A percentile compares a stretch with the other conserved stretches of the same genome.
Conservation (phyloP, 225 moss, liverwort and hornwort species). For the Lunularia cruciata region DNA sequence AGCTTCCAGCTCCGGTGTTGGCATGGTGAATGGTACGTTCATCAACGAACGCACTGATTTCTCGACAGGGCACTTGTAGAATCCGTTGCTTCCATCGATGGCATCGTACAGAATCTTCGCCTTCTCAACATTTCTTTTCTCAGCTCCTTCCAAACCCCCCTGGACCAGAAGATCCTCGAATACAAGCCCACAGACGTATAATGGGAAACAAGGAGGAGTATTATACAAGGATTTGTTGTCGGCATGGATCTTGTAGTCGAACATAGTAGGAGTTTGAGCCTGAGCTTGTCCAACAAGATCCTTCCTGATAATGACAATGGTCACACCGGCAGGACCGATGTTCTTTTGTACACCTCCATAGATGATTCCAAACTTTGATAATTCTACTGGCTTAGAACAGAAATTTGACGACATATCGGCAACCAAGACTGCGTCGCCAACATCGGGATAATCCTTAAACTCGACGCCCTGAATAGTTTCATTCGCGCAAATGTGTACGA, state of each 20-base stretch:
- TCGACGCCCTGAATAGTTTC: conserved; percentile 99
- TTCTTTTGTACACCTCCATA: conserved; percentile 99
- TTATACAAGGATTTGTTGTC: conserved; percentile 93
- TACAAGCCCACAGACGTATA: conserved; percentile 93
- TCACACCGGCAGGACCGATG: conserved; percentile 92
- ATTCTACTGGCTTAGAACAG: conserved; percentile 94
- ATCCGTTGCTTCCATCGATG: conserved; percentile 80
- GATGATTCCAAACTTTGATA: conserved; percentile 93
- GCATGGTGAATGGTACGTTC: conserved; percentile 99
- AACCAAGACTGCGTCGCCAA: conserved; percentile 72
- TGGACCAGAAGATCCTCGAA: conserved; percentile 88
- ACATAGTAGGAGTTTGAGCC: conserved; percentile 74
- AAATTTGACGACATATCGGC: conserved; percentile 97
- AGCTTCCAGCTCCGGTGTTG: conserved; percentile 73
- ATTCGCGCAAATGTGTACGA: conserved; percentile 87
- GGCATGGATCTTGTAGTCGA: conserved; percentile 91
- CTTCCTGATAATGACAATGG: conserved; percentile 80
- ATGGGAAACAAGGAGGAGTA: conserved; percentile 92
- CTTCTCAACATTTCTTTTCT: conserved; percentile 82
- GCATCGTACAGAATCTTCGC: conserved; percentile 83
- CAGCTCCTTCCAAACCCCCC: conserved; percentile 81
- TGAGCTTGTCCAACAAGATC: conserved; percentile 72
- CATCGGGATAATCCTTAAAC: conserved; percentile 86
- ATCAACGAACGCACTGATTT: conserved; percentile 86
- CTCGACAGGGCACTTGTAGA: conserved; percentile 93